Conservation (phyloP, 805 yeast genomes). For the Zygotorulaspora florentina region DNA sequence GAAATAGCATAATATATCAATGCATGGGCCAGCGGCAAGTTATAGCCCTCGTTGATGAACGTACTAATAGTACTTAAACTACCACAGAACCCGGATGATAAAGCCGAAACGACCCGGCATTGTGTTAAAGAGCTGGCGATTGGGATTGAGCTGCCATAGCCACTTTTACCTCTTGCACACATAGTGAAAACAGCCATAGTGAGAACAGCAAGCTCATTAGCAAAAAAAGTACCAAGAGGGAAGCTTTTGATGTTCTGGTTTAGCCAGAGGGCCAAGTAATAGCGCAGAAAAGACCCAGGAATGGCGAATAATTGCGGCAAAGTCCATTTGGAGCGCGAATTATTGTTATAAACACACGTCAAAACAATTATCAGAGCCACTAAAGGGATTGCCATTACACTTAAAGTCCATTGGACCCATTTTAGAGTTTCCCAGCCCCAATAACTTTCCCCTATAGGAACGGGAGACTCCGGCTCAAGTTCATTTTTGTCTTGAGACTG, state of each 20-base stretch:
- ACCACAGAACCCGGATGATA: constrained; percentile 68
- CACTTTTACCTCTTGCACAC: constrained; percentile 40
- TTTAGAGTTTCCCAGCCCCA: constrained; percentile 3
- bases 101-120: constrained; percentile 52
- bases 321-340: constrained; percentile 66
- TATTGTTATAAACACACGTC: constrained; percentile 30
- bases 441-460: constrained; percentile 1
- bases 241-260: constrained; percentile 45
- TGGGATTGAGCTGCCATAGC: constrained; percentile 18
- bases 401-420: constrained; percentile 3
- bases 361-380: constrained; percentile 26
- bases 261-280: constrained; percentile 44
- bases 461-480: constrained; percentile 3
- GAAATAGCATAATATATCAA: constrained; percentile 51
- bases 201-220: constrained; percentile 43
- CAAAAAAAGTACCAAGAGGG: constrained; percentile 52
- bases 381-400: constrained; percentile 21
- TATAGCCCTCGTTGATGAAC: constrained; percentile 61
- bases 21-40: constrained; percentile 35
- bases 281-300: constrained; percentile 61
- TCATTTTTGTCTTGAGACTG: constrained; percentile 6
- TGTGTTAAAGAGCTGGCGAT: constrained; percentile 35
- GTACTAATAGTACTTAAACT: constrained; percentile 73
- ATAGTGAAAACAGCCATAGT: constrained; percentile 22
- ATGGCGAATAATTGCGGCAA: constrained; percentile 66